Evolutionary conservation across 139 green algal genomes (phyloP), one percentile per base, ranked within the genome.

Genomic region (Haematococcus sp.): DNA sequence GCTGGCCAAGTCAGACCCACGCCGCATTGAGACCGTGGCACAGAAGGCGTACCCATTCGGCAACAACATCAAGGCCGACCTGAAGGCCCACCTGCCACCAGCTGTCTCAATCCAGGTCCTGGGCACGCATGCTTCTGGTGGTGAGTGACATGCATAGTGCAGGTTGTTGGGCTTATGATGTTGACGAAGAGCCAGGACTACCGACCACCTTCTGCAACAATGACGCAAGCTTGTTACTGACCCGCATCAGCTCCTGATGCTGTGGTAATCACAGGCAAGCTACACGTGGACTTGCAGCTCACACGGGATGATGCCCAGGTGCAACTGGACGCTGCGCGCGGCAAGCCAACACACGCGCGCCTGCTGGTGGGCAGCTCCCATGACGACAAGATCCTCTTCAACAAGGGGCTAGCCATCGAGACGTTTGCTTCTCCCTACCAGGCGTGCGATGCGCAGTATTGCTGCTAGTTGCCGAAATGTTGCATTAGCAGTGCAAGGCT

Each of bases 31-130:
- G 68, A 49, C 74, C 9, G 34, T 88, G 32, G 74, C 86, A 0
- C 83, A 90, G 71, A 82, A 82, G 22, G 63, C 81, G 43, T 93
- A 89, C 63, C 89, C 90, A 23, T 94, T 92, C 80, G 87, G 87
- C 33, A 87, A 81, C 73, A 72, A 74, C 51, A 58, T 90, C 23
- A 83, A 83, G 34, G 40, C 25, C 58, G 25, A 16, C 20, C 3
- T 23, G 58, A 35, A 17, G 19, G 16, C 25, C 25, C 35, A 43
- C 25, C 28, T 65, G 25, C 27, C 27, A 23, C 27, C 25, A 4
- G 5, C 17, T 16, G 28, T 65, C 3, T 23, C 58, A 4, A 40
- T 44, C 27, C 28, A 23, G 19, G 19, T 65, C 13, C 25, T 65
- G 25, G 22, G 19, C 25, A 44, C 25, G 4, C 25, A 23, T 16